Base-by-base conservation (phyloP, 208 protist species). In the Trypanosoma boissoni region DNA sequence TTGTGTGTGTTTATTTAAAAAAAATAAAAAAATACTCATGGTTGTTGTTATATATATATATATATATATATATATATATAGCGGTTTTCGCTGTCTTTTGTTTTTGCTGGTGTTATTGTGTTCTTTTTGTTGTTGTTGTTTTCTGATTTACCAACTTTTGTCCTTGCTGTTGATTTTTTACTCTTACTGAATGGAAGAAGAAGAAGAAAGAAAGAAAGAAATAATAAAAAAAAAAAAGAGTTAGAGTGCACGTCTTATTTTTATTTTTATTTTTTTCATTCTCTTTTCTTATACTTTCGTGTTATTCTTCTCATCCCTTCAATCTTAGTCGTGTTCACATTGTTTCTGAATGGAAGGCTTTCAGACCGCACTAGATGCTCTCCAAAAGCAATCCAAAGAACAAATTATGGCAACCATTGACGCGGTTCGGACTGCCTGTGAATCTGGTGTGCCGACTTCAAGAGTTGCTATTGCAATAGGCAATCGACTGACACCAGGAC, bases 351-450 rank as follows among this genome's bases (percentile, higher is more conserved):
- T 92, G 85, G 78, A 92, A 16, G 54, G 24, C 3, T 74, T 89
- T 51, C 69, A 84, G 43, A 29, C 12, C 1, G 66, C 54, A 6
- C 64, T 94, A 5, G 66, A 79, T 44, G 54, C 49, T 2, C 72
- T 93, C 48, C 32, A 76, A 43, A 68, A 72, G 39, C 80, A 93
- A 63, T 88, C 80, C 14, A 82, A 86, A 44, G 82, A 93, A 60
- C 74, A 78, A 20, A 93, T 93, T 24, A 57, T 58, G 14, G 50
- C 56, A 6, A 68, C 46, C 12, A 46, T 63, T 29, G 31, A 44
- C 3, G 48, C 48, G 12, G n/a, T 70, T 16, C 37, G 58, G 31
- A 9, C 29, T 28, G 64, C 64, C 3, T 62, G 26, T 27, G 21
- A 26, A 2, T 43, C 51, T 16, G 55, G 55, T 34, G 74, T 82